phyloP scores from a whole-genome alignment of 257 asterid species.

The Misopates orontium region DNA sequence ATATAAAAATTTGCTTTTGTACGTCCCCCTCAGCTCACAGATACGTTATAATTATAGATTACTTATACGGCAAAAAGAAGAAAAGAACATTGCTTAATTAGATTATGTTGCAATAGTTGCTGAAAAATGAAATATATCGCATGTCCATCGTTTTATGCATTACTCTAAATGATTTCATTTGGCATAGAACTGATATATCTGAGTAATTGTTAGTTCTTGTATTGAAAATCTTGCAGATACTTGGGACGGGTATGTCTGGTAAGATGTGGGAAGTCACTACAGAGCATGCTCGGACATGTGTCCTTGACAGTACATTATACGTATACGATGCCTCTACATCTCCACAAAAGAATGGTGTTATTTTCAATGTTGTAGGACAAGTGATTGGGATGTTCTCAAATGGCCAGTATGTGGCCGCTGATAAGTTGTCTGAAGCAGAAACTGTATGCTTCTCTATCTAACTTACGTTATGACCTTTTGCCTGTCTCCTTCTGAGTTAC shows the following conservation, averaged over 20 bases:
- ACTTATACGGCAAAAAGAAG: too few relatives aligned
- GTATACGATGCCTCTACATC: slow-evolving; percentile 50
- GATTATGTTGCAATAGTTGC: too few relatives aligned
- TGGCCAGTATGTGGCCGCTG: slow-evolving; percentile 52
- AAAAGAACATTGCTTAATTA: too few relatives aligned
- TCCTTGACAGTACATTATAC: slow-evolving; percentile 59
- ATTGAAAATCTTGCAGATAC: slow-evolving; percentile 13
- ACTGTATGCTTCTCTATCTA: slow-evolving; percentile 46
- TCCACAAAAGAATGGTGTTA: slow-evolving; percentile 58
- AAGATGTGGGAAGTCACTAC: slow-evolving; percentile 83
- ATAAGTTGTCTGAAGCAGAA: slow-evolving; percentile 67
- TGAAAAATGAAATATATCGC: too few relatives aligned
- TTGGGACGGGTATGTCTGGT: slow-evolving; percentile 86
- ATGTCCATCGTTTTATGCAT: too few relatives aligned
- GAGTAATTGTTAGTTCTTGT: too few relatives aligned
- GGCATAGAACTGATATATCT: too few relatives aligned
- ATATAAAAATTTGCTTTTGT: too few relatives aligned
- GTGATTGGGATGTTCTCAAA: slow-evolving; percentile 61
- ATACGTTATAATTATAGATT: too few relatives aligned
- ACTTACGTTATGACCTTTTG: neutral
- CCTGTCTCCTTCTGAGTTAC: too few relatives aligned
- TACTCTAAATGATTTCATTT: too few relatives aligned
- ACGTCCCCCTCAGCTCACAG: too few relatives aligned
- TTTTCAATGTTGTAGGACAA: slow-evolving; percentile 75
- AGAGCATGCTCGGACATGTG: slow-evolving; percentile 89